Percentiles rank a stretch among this genome's conserved stretches.
These are phyloP conservation scores for Debaryomyces udenii DNA, from an alignment of 1,139 yeast species.

Conservation along the genomic window DNA sequence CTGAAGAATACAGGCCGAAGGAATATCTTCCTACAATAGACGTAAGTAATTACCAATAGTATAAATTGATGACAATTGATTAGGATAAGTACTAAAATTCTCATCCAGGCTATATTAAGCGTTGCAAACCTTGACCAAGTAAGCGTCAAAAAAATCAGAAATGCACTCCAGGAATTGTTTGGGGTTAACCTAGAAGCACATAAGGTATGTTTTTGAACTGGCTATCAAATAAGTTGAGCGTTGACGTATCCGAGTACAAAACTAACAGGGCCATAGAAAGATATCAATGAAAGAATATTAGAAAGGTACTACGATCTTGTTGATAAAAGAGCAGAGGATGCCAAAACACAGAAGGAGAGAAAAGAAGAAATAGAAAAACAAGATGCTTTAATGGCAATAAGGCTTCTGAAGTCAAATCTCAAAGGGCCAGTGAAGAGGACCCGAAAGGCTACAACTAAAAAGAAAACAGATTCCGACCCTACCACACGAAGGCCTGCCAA, in stretches of 20 bases:
- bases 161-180: constrained; percentile 70
- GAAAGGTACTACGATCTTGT: constrained; percentile 56
- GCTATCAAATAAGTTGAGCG: too few relatives aligned
- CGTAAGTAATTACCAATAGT: constrained; percentile 40
- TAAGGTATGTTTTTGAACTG: constrained; percentile 38
- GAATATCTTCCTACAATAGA: constrained; percentile 69
- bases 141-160: constrained; percentile 71
- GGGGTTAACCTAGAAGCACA: constrained; percentile 55
- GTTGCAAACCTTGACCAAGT: constrained; percentile 75
- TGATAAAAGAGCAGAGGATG: constrained; percentile 39
- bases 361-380: constrained; percentile 37
- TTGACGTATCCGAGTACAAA: too few relatives aligned
- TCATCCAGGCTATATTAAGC: constrained; percentile 61
- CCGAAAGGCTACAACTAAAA: constrained; percentile 9
- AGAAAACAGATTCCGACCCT: constrained; percentile 4
- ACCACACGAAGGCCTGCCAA: constrained; percentile 17
- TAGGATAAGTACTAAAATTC: constrained; percentile 25
- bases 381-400: constrained; percentile 51
- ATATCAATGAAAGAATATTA: constrained; percentile 62
- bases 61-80: neutral
- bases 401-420: constrained; percentile 39
- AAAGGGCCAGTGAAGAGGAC: constrained; percentile 13
- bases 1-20: constrained; percentile 25
- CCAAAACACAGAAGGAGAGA: constrained; percentile 27
- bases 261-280: constrained; percentile 35